phyloP scores from a whole-genome alignment of 2,329 filamentous ascomycete genomes.

The Penicillium glabrum region DNA sequence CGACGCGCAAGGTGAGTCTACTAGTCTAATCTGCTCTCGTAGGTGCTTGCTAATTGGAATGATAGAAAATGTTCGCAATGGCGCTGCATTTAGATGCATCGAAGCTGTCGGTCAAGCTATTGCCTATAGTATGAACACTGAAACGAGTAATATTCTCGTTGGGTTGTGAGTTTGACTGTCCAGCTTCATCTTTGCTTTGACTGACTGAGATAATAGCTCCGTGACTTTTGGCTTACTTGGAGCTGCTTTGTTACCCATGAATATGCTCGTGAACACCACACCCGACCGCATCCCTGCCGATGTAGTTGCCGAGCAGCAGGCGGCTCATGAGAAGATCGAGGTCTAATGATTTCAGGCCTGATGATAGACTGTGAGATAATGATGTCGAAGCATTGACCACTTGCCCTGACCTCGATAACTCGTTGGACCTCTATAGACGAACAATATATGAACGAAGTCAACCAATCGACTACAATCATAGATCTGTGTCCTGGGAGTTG shows the following conservation, averaged over 20 bases:
- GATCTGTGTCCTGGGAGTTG: background rate
- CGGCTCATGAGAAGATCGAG: constrained; percentile 8
- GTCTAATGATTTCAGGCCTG: background rate
- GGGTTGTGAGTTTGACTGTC: constrained; percentile 36
- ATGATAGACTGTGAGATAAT: background rate
- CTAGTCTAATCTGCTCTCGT: background rate
- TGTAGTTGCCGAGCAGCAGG: constrained; percentile 36
- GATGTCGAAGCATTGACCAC: background rate
- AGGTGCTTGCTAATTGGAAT: background rate
- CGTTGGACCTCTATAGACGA: background rate
- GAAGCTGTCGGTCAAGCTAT: constrained; percentile 45
- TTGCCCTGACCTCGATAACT: background rate
- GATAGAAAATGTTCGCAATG: constrained; percentile 44
- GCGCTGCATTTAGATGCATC: constrained; percentile 43
- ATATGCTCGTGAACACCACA: constrained; percentile 41
- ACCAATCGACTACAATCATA: background rate
- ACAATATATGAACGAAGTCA: background rate
- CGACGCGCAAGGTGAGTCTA: constrained; percentile 36
- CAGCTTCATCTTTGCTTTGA: background rate
- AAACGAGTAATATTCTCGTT: constrained; percentile 37
- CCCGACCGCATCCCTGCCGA: constrained; percentile 43
- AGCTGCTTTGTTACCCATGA: constrained; percentile 37
- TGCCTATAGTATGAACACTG: constrained; percentile 45
- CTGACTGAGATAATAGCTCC: constrained; percentile 27
- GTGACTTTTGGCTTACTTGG: constrained; percentile 42